Base-by-base conservation (phyloP, 1,139 yeast genomes). In the Debaryomyces psychrophilus region DNA sequence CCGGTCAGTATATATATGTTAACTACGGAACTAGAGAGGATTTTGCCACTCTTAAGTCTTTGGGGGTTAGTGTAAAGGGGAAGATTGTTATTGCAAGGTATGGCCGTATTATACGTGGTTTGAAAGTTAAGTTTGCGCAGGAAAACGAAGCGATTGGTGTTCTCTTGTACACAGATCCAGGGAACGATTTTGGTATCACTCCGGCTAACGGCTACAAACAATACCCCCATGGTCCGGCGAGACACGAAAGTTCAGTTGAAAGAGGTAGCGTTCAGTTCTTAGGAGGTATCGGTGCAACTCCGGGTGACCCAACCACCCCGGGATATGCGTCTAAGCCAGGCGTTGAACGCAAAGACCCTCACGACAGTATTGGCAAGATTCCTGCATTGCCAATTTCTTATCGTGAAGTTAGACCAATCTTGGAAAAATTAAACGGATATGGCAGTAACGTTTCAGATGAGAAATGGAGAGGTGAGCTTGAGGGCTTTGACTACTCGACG, bases 271-370 rank as follows among this genome's bases (percentile, higher is more conserved):
- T 85, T 3, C 88, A 84, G 64, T 90, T 85, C 59, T 70, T 90
- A 45, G 87, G 95, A 2, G 79, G 78, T 40, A 69, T 75, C 4
- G 76, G 74, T 8, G 60, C 73, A 12, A 64, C 76, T 37, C 96
- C 96, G 1, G 97, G 97, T 42, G 97, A 90, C 60, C 97, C 97
- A 35, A 83, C 95, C 2, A 86, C 95, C 3, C 95, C 95, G 17
- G 93, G 93, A 0, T 83, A 82, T 57, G 83, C 95, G 4, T 83
- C 90, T 36, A 83, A 81, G 50, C 76, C 81, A 2, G 83, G 74
- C 18, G 75, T 59, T n/a, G 70, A 65, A 34, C 68, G 79, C 46
- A 50, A 65, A 46, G 78, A 73, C 43, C 80, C 80, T 1, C 65
- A 71, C 50, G 50, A 49, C 17, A 67, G 73, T 36, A 75, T 71